Conservation (phyloP, 257 asterid genomes). For the Phtheirospermum japonicum region DNA sequence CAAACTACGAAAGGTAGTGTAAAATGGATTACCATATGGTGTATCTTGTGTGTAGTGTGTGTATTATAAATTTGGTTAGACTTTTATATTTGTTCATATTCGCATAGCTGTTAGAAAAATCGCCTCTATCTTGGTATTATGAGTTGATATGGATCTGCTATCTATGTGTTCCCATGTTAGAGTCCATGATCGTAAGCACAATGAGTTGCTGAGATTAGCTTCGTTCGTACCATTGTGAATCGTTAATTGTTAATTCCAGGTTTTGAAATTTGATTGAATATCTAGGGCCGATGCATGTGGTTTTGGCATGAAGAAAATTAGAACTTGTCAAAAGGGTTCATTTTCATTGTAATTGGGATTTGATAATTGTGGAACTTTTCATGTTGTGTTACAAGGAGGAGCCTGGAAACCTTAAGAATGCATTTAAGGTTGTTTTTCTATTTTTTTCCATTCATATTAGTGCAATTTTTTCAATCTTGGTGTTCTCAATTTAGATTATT, state of each 20-base stretch:
- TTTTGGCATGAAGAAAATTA: neutral
- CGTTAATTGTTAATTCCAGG: no score
- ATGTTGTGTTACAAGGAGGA: no score
- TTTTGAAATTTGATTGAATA: no score
- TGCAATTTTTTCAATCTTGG: no score
- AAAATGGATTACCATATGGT: slow-evolving; percentile 13
- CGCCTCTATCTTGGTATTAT: neutral
- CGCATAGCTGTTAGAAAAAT: neutral
- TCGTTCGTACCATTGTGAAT: no score
- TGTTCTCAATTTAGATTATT: no score
- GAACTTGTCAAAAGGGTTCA: neutral
- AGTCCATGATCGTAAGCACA: neutral
- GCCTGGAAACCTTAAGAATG: no score
- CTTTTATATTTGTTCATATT: neutral
- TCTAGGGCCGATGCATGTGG: neutral
- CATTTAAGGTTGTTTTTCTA: no score
- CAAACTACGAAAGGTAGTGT: slow-evolving; percentile 27
- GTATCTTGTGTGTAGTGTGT: slow-evolving; percentile 28
- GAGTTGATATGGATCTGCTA: neutral
- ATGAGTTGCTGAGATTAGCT: no score
- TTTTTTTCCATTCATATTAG: no score
- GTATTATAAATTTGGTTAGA: slow-evolving; percentile 26
- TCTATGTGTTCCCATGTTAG: neutral
- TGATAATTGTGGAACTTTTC: no score
- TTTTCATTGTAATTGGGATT: neutral